These are phyloP conservation scores for Fusarium staphyleae DNA, from an alignment of 2,329 filamentous ascomycete genomes.

Conservation along the genomic window DNA sequence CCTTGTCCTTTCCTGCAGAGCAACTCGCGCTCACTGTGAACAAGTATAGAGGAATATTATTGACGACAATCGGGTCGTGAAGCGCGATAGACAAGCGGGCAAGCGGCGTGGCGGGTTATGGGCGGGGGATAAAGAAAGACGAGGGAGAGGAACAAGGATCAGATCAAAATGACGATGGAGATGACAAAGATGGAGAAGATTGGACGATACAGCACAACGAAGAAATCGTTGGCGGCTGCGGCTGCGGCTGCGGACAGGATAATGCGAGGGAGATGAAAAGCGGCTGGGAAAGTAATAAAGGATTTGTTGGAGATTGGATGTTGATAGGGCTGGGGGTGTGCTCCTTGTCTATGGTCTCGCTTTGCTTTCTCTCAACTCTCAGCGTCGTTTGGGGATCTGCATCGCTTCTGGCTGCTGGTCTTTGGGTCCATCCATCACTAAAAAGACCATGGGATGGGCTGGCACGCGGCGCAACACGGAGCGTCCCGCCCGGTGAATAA, in stretches of 20 bases:
- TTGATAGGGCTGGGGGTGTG: constrained; percentile 20
- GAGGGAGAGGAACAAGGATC: constrained; percentile 32
- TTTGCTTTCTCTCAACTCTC: constrained; percentile 31
- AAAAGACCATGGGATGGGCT: constrained; percentile 27
- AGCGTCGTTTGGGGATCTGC: constrained; percentile 32
- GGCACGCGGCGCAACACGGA: constrained; percentile 37
- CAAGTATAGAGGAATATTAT: constrained; percentile 14
- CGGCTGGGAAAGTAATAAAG: constrained; percentile 4
- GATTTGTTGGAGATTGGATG: constrained; percentile 25
- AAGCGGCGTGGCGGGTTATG: constrained; percentile 32
- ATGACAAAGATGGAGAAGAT: constrained; percentile 31
- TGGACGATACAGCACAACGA: constrained; percentile 12
- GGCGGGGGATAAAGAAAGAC: constrained; percentile 26
- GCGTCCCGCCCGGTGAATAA: constrained; percentile 36
- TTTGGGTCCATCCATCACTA: constrained; percentile 9
- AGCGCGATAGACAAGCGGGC: constrained; percentile 13
- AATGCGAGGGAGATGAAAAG: constrained; percentile 2
- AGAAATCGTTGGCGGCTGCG: constrained; percentile 10
- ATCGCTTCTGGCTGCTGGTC: constrained; percentile 30
- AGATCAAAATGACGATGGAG: constrained; percentile 34
- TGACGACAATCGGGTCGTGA: constrained; percentile 16
- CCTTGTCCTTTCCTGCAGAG: constrained; percentile 3
- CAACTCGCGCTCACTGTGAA: constrained; percentile 6
- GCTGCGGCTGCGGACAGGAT: constrained; percentile 6
- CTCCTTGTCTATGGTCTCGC: constrained; percentile 32